Evolutionary conservation across 2,329 filamentous ascomycete species (phyloP).

Genomic region (Alternaria infectoria): DNA sequence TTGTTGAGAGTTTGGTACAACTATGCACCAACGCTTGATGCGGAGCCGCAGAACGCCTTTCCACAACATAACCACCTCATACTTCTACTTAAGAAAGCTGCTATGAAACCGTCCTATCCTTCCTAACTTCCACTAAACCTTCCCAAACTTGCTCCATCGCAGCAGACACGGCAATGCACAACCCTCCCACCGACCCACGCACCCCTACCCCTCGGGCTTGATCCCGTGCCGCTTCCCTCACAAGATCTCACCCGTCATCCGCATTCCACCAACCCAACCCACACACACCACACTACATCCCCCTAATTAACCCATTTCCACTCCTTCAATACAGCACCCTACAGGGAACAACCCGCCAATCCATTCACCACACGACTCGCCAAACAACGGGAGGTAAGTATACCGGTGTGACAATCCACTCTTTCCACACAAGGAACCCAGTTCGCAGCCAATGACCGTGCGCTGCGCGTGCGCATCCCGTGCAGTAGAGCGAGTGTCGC

Average conservation of each 20-base stretch:
- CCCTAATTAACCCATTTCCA: conserved; percentile 2
- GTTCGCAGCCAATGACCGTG: conserved; percentile 4
- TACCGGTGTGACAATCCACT: conserved; percentile 6
- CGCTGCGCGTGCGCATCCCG: conserved; percentile 8
- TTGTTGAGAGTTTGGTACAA: neutral
- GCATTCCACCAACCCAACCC: neutral
- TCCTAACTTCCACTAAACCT: neutral
- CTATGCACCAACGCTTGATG: neutral
- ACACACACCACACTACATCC: neutral
- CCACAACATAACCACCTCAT: neutral
- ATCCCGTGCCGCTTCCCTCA: neutral
- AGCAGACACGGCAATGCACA: neutral
- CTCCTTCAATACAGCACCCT: neutral
- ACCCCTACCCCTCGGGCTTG: neutral
- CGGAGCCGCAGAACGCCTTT: neutral
- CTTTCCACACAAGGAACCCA: conserved; percentile 1
- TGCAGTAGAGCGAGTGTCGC: conserved; percentile 3
- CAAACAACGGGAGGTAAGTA: neutral
- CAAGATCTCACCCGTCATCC: neutral
- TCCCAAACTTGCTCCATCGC: neutral
- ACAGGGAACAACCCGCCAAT: conserved; percentile 8
- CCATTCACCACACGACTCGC: neutral
- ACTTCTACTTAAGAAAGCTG: neutral
- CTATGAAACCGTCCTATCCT: neutral
- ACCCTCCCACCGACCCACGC: neutral